Base-by-base conservation (phyloP, 2,329 filamentous ascomycete species). In the Alternaria ethzedia region DNA sequence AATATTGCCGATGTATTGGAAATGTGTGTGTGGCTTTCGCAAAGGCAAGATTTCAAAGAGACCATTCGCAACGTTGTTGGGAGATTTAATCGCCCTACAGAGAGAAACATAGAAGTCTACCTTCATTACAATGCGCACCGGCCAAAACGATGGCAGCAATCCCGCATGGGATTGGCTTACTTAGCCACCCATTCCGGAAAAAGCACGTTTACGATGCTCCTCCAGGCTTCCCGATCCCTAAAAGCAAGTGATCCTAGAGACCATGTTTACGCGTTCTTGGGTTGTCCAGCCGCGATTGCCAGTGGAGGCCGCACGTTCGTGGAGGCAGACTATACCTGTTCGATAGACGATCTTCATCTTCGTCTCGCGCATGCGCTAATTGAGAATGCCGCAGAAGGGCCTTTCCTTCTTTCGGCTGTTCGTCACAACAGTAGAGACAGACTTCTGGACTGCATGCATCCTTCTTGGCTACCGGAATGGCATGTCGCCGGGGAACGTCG, bases 401-500 rank as follows among this genome's bases (percentile, higher is more conserved):
- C 47, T 0, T 30, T 5, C 1, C 0, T 4, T 12, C 26, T 50
- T 17, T 30, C 47, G 11, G 10, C n/a, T 6, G 47, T 20, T 2
- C 0, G 0, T 20, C 46, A 28, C n/a, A 0, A 7, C 4, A 17
- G n/a, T 9, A 20, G 25, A 20, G 10, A 20, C 0, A 15, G 1
- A 5, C n/a, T 28, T 20, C 3, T 20, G n/a, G 0, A 9, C 3
- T 4, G 0, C 12, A 3, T 3, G 6, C 28, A 5, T 20, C 46
- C 46, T 2, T 50, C 47, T 6, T 50, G 47, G 47, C 0, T 21
- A 6, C 26, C 47, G 1, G 4, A 3, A 20, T 50, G 47, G 25
- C 26, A 30, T 10, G 25, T 20, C 0, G 8, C n/a, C 3, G 15
- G n/a, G 15, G 1, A 2, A 8, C 0, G 0, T 11, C 15, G 23